Percentiles rank a stretch among this genome's conserved stretches.
Evolutionary conservation across 2,329 filamentous ascomycete genomes (phyloP).

Genomic region (Pyrenochaeta sp.): DNA sequence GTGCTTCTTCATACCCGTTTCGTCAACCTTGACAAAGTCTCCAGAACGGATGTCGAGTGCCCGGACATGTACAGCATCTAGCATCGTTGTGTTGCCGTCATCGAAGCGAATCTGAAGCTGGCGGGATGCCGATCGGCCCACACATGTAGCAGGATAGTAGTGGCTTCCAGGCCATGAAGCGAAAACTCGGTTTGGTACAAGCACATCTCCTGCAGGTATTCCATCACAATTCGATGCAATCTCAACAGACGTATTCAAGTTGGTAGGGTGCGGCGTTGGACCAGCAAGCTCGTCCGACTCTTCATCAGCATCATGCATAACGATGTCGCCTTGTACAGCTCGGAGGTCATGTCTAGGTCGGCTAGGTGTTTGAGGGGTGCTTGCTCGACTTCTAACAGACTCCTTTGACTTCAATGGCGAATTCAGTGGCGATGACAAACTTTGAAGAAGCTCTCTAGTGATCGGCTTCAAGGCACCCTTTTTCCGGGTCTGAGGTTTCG

Average conservation of each 20-base stretch:
- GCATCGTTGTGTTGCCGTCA: slow-evolving; percentile 53
- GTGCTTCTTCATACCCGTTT: slow-evolving; percentile 54
- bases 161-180: slow-evolving; percentile 65
- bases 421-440: slow-evolving; percentile 24
- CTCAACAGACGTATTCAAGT: slow-evolving; percentile 7
- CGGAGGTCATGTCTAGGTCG: slow-evolving; percentile 1
- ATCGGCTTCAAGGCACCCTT: slow-evolving; percentile 41
- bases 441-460: slow-evolving; percentile 30
- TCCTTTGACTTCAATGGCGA: slow-evolving; percentile 22
- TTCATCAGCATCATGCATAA: slow-evolving; percentile 28
- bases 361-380: slow-evolving; percentile 22
- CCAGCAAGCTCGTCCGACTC: slow-evolving; percentile 31
- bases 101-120: slow-evolving; percentile 60
- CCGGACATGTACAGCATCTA: slow-evolving; percentile 52
- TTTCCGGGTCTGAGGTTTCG: slow-evolving; percentile 25
- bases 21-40: slow-evolving; percentile 59
- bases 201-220: slow-evolving; percentile 30
- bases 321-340: slow-evolving; percentile 18
- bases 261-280: slow-evolving; percentile 18
- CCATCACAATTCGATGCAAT: slow-evolving; percentile 19
- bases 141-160: slow-evolving; percentile 68
- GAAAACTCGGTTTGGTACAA: slow-evolving; percentile 63
- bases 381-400: slow-evolving; percentile 4
- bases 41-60: slow-evolving; percentile 54
- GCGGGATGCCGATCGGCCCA: slow-evolving; percentile 54